Conservation (phyloP, 1,284 basidiomycete genomes). For the Cutaneotrichosporon sp. region DNA sequence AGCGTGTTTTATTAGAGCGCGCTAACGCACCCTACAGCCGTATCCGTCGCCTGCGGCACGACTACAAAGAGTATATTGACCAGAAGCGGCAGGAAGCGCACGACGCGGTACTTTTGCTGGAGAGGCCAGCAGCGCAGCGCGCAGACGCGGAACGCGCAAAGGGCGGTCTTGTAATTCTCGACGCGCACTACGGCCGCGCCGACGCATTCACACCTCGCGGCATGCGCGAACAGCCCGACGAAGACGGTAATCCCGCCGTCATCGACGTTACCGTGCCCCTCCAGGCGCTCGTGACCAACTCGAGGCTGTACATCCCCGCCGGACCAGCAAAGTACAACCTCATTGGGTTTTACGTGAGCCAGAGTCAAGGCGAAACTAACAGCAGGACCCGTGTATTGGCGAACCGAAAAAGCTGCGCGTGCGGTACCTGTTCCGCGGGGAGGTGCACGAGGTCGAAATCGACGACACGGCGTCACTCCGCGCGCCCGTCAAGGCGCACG, state of each 20-base stretch:
- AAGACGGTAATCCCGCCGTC: slow-evolving; percentile 50
- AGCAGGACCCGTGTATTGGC: slow-evolving; percentile 47
- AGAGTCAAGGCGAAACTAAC: not conserved
- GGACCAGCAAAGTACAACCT: slow-evolving; percentile 55
- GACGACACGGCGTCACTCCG: slow-evolving; percentile 65
- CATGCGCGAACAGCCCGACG: slow-evolving; percentile 44
- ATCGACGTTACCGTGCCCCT: slow-evolving; percentile 74
- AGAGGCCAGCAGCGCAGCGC: slow-evolving; percentile 37
- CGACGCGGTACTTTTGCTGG: slow-evolving; percentile 53
- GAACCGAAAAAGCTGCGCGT: slow-evolving; percentile 57
- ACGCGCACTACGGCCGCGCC: slow-evolving; percentile 61
- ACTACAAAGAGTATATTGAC: slow-evolving; percentile 58
- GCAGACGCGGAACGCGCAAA: slow-evolving; percentile 40
- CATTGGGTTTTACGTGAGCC: slow-evolving; percentile 44
- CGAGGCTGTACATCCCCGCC: slow-evolving; percentile 72
- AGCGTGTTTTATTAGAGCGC: not conserved
- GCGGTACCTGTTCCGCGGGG: slow-evolving; percentile 69
- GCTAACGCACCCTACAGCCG: slow-evolving; percentile 24
- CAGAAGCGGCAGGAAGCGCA: slow-evolving; percentile 57
- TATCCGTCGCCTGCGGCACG: slow-evolving; percentile 54
- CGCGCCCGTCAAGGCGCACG: slow-evolving; percentile 59
- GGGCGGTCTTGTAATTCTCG: slow-evolving; percentile 65
- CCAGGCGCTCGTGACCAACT: slow-evolving; percentile 72
- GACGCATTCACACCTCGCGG: slow-evolving; percentile 48
- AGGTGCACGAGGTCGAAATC: slow-evolving; percentile 68